Percentiles rank a stretch among this genome's conserved stretches.
Conservation (phyloP, 73 alveolate species). For the Stentor roeselii region DNA sequence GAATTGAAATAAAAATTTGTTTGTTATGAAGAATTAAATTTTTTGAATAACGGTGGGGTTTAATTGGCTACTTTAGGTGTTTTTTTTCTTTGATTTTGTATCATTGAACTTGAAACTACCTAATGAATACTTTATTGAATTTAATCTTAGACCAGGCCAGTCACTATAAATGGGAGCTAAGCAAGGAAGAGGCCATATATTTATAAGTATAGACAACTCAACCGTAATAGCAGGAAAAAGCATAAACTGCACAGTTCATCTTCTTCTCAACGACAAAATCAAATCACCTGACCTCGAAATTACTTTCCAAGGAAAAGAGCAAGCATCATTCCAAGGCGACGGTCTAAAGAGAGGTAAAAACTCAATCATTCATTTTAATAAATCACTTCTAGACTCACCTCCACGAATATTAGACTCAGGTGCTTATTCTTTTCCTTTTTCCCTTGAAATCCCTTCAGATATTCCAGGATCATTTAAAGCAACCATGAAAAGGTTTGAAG, state of each 20-base stretch:
- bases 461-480: constrained; percentile 18
- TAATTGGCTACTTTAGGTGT: too few species aligned
- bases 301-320: not conserved
- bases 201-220: not conserved
- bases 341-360: not conserved
- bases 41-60: too few species aligned
- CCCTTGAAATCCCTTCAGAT: not conserved
- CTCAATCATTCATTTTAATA: not conserved
- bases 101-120: too few species aligned
- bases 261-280: not conserved
- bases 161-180: constrained; percentile 13
- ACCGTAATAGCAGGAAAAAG: not conserved
- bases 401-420: not conserved
- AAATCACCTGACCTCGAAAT: not conserved
- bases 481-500: not conserved
- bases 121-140: too few species aligned
- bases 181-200: not conserved
- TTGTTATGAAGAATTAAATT: too few species aligned
- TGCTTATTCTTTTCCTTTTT: not conserved
- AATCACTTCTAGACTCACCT: not conserved
- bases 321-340: not conserved
- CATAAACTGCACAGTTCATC: not conserved
- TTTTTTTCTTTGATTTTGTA: too few species aligned
- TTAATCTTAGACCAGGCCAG: too few species aligned
- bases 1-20: too few species aligned